Evolutionary conservation across 2,329 filamentous ascomycete species (phyloP), one percentile per base, ranked within the genome.

Genomic region (Colletotrichum godetiae): DNA sequence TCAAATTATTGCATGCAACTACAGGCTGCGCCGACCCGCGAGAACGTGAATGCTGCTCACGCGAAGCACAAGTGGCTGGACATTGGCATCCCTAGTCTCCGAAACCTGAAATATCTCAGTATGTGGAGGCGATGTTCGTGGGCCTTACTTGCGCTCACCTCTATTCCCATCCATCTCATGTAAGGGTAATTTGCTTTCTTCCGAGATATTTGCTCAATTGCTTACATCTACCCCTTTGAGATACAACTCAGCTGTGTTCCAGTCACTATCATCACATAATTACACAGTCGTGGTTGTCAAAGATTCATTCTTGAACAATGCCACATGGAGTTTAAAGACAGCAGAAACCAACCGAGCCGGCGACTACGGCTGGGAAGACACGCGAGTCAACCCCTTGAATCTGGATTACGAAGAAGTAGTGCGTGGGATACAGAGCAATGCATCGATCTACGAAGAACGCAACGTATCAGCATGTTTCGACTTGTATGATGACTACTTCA

Each of bases 31-130:
- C 81, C 79, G 2, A 81, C 80, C 3, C 74, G 80, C 1, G 65
- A 53, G 0, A 76, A 81, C 12, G 66, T 82, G 13, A 76, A 82
- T 27, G 24, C 74, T 13, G 87, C 86, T 0, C 89, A 91, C 78
- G 64, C 74, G 0, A 74, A 77, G 53, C 78, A 81, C 3, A 78
- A 76, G 19, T 86, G 83, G 82, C 76, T 88, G 0, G 83, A 86
- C 42, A 84, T 88, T 58, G 86, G 88, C 0, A 77, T 87, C 1
- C 79, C 60, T 4, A 69, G 67, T 8, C 15, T 69, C 2, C 67
- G 37, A 2, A 69, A 62, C 6, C 24, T 67, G 1, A 37, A 24
- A 19, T 33, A 58, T 10, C 27, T 69, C 33, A 49, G 35, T 12
- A 49, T 53, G 4, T 55, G 57, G 65, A 61, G 58, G 24, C 42